Evolutionary conservation across 225 moss, liverwort and hornwort species (phyloP), one percentile per base, ranked within the genome.

Genomic region (Bryoerythrophyllum caledonicum): DNA sequence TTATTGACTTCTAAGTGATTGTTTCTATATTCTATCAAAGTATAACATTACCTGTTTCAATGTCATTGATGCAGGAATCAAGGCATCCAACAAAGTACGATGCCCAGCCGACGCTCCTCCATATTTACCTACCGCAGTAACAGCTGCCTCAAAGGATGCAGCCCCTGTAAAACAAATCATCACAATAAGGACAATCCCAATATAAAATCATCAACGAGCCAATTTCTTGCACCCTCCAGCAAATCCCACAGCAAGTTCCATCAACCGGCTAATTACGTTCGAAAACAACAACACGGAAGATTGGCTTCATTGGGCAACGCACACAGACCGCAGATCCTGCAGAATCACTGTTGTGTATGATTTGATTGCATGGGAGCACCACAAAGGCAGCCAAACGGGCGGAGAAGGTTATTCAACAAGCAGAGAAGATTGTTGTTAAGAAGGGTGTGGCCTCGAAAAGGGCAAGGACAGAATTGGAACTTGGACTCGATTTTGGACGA

Each of bases 41-140:
- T 26, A 38, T 8, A 60, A 67, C 24, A 68, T 60, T 76, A 94
- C 96, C 86, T 89, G 86, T 79, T 79, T 60, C 68, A 97, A 78
- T 10, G 88, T 84, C 63, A 80, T 86, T 52, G 92, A 90, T 55
- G 94, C 92, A 87, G 96, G 96, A 63, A 91, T 81, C 11, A 97
- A 87, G 53, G 96, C 88, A 88, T 97, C 96, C 63, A 97, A 81
- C 63, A 97, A 79, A 53, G 96, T 97, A 74, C 96, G 91, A 56
- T 92, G 91, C 57, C 94, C 94, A 58, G 89, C 75, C 56, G 88
- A 81, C 40, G 96, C 96, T 79, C 96, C 96, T 67, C 96, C 96
- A 70, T 97, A 97, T 58, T 76, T 88, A 62, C 87, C 82, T 60
- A 97, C 87, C 52, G 94, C 94, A 69, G 84, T 65, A 72, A 92